Base-by-base conservation (phyloP, 768 basidiomycete species). In the Arthromyces matolae region DNA sequence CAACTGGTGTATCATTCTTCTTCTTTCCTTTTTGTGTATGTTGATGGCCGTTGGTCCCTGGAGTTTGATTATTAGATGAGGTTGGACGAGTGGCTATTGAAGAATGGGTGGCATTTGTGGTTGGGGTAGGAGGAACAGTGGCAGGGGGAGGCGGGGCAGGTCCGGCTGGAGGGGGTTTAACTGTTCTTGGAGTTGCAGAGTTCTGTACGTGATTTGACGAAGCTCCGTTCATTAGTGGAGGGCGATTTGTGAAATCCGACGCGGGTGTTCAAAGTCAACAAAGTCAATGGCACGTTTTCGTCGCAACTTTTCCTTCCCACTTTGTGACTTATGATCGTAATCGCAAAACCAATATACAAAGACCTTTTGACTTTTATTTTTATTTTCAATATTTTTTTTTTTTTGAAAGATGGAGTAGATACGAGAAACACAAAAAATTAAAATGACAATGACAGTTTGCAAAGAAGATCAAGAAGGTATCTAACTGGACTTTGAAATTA, bases 1-100 rank as follows among this genome's bases (percentile, higher is more conserved):
- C 90, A 45, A 88, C 78, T 18, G 83, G 84, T 6, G 73, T 63
- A 52, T 84, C 86, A 56, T 72, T 76, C 66, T 84, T 86, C 72
- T 84, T 86, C 81, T 89, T 91, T 38, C 76, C 71, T 69, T 85
- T 84, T 57, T 68, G 65, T 36, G 60, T 60, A 52, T 57, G 71
- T 44, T 66, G 71, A 38, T 66, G 72, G 28, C 66, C 77, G 56
- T 72, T 80, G 60, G 61, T 68, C 54, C 59, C 64, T 55, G 71
- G 63, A 38, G 72, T 58, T 48, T 65, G 65, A 48, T 56, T 62
- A 51, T 66, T 60, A 42, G 57, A 51, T 42, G 65, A 48, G 32
- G 65, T 63, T 49, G 52, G 47, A 49, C 53, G 54, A 52, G 64
- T 62, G 22, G 59, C 59, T 34, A 55, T 60, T 18, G 66, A 60